Evolutionary conservation across 805 yeast genomes (phyloP).

Genomic region (Barnettozyma botsteinii): DNA sequence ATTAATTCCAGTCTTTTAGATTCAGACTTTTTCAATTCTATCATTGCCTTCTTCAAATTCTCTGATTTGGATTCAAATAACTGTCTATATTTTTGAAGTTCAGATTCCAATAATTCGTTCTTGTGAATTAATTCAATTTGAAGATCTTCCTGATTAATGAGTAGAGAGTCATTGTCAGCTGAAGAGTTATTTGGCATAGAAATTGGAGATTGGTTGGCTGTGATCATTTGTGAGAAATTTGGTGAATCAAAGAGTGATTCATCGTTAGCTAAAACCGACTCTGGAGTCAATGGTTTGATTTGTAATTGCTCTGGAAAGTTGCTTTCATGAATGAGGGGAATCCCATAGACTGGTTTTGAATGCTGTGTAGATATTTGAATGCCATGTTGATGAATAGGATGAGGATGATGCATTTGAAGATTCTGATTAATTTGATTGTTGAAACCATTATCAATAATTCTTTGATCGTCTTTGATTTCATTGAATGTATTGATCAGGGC

Average conservation of each 20-base stretch:
- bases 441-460: background rate
- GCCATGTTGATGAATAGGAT: background rate
- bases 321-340: background rate
- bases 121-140: constrained; percentile 2
- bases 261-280: constrained; percentile 31
- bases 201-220: background rate
- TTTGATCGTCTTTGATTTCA: constrained; percentile 11
- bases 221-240: background rate
- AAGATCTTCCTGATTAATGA: no score
- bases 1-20: constrained; percentile 30
- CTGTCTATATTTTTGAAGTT: constrained; percentile 25
- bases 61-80: constrained; percentile 29
- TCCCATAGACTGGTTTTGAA: background rate
- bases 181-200: background rate
- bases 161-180: no score
- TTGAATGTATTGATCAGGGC: constrained; percentile 13
- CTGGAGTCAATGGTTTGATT: constrained; percentile 29
- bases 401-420: no score
- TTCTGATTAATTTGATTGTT: background rate
- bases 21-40: constrained; percentile 32
- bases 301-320: constrained; percentile 1
- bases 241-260: constrained; percentile 20
- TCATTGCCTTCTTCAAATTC: constrained; percentile 29
- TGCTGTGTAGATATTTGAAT: no score
- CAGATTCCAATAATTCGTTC: constrained; percentile 1